Base-by-base conservation (phyloP, 768 basidiomycete species). In the Leucocoprinus birnbaumii region DNA sequence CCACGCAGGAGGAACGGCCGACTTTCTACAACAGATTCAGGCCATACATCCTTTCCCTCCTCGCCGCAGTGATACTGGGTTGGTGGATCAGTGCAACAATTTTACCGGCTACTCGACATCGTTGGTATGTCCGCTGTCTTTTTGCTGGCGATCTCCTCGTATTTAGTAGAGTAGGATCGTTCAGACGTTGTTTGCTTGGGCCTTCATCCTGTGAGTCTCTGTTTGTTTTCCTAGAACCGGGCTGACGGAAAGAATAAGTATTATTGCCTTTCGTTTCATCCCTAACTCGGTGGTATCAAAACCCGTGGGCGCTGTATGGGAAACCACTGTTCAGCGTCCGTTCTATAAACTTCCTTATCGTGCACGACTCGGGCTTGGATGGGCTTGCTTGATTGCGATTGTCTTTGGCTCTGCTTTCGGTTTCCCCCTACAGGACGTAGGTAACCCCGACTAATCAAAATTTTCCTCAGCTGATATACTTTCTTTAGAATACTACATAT, bases 331-430 rank as follows among this genome's bases (percentile, higher is more conserved):
- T 22, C 76, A 84, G 58, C 70, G 73, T 21, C 93, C 91, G 5
- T 94, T 83, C 77, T 86, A 83, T 68, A 75, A 63, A 40, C 61
- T 81, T 21, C 72, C 82, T 10, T 79, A 80, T 51, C 64, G 62
- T 24, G 60, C 77, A 52, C 79, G 91, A 16, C 73, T 91, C 41
- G 64, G 77, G 6, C 64, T 88, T 35, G 92, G 93, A 48, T 92
- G 89, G 89, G 65, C 90, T 21, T 83, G 81, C 57, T 81, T 95
- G 40, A 65, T 94, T 45, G 91, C 65, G 14, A 83, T 93, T 54
- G 74, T 93, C 45, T 87, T 95, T 56, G 93, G 92, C 26, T 92
- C 89, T 18, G 92, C 91, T 0, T 95, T 91, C 66, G 92, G 92
- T 9, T 89, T 92, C 72, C 71, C 75, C 22, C 78, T 87, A 25